Base-by-base conservation (phyloP, 2,329 filamentous ascomycete genomes). In the Xenosphaeropsis pyriputrescens region DNA sequence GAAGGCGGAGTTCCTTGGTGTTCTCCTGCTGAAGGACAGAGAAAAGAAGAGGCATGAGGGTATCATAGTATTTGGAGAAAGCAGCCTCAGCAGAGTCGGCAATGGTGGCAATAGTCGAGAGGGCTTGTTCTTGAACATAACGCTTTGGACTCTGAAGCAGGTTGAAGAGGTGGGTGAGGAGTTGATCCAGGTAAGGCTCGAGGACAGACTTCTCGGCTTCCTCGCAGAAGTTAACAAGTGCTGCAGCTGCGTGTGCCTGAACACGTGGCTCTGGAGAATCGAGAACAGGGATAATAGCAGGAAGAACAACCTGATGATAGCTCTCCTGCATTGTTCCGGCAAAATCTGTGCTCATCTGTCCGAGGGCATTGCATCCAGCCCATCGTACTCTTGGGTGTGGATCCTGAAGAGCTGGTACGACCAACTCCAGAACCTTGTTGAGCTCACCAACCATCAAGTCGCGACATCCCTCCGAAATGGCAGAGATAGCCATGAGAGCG, bases 331-430 rank as follows among this genome's bases (percentile, higher is more conserved):
- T 96, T 9, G 83, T 93, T 11, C 88, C 88, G 11, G 93, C 89
- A 58, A 98, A 98, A 55, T 98, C 91, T 22, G 91, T 98, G 64
- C 89, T 96, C 91, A 98, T 98, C 60, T 98, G 91, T 18, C 91
- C 91, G n/a, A 98, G 72, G 32, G 91, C 91, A 55, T 98, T 96
- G 66, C 91, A 98, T 26, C 88, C 91, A 37, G 91, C 91, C 79
- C 93, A 98, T 51, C 89, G 80, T 39, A 98, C 91, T 54, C 91
- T 84, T 31, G 91, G 84, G 55, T 98, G 91, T 30, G 82, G 72
- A 54, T 98, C 89, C 50, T 80, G 78, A 29, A 98, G 70, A 29
- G 89, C 83, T 13, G 91, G 91, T 36, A 95, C 76, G n/a, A 98
- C 89, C 39, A 98, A 70, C 46, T 93, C 85, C 35, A 98, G 70